These are phyloP conservation scores for Plasmodium cynomolgi DNA, from an alignment of 169 alveolate species.

Conservation along the genomic window DNA sequence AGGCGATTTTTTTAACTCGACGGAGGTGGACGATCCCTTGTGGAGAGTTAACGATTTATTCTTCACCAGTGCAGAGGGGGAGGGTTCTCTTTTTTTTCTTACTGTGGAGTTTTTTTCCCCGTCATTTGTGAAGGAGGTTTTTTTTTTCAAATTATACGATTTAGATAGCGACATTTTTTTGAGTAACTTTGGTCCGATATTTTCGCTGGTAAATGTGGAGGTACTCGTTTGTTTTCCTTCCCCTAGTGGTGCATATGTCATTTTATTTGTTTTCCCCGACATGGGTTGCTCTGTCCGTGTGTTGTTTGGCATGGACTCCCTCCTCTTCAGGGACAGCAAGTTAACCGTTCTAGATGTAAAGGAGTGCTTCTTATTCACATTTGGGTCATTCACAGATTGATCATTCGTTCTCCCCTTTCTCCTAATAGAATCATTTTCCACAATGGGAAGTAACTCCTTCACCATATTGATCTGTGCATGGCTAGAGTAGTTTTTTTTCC, in stretches of 20 bases:
- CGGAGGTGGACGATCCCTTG: conserved; percentile 4
- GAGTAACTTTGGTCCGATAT: neutral
- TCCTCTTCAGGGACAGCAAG: neutral
- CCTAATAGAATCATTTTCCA: neutral
- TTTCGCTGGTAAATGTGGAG: neutral
- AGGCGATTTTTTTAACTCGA: conserved; percentile 9
- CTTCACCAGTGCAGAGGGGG: neutral
- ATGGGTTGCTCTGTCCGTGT: neutral
- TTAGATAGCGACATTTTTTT: conserved; percentile 2
- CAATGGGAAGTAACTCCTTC: neutral
- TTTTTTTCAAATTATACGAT: neutral
- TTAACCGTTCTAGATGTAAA: neutral
- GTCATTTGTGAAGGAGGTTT: neutral
- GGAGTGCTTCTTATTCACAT: neutral
- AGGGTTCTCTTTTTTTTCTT: neutral
- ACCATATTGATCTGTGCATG: neutral
- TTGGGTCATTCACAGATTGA: neutral
- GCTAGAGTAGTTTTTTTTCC: neutral
- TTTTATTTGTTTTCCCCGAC: neutral
- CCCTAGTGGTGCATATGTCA: neutral
- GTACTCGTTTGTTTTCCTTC: neutral
- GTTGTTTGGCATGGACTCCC: neutral
- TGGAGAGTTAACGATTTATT: conserved; percentile 10
- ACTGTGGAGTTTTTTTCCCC: neutral
- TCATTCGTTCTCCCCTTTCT: neutral